Conservation (phyloP, 1,284 basidiomycete species). For the Mycena sp. region DNA sequence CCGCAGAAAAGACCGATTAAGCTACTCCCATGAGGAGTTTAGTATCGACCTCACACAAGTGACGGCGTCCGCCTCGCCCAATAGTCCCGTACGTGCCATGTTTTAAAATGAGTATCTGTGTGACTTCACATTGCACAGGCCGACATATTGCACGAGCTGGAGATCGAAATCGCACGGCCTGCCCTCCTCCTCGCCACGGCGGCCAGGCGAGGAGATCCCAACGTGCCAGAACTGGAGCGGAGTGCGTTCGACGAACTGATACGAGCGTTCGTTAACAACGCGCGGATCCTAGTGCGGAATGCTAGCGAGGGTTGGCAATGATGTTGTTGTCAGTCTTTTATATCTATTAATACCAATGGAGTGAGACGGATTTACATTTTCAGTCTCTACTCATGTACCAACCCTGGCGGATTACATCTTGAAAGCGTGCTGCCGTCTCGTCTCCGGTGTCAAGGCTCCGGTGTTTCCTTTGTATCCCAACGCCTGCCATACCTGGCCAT, state of each 20-base stretch:
- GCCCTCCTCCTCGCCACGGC: constrained; percentile 68
- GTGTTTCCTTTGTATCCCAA: too few species aligned
- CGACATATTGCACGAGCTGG: constrained; percentile 75
- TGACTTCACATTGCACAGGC: constrained; percentile 47
- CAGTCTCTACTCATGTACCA: too few species aligned
- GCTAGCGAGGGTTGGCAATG: constrained; percentile 40
- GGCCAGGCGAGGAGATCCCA: constrained; percentile 63
- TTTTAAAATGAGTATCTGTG: neutral
- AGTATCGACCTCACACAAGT: constrained; percentile 96
- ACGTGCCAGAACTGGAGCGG: constrained; percentile 67
- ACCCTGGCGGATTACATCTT: too few species aligned
- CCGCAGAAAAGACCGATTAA: constrained; percentile 90
- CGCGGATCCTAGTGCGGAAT: constrained; percentile 78
- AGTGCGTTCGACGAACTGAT: constrained; percentile 82
- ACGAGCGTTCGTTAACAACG: constrained; percentile 85
- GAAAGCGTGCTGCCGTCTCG: too few species aligned
- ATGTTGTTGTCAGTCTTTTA: neutral
- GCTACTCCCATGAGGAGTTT: constrained; percentile 93
- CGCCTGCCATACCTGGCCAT: too few species aligned
- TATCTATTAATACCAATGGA: neutral
- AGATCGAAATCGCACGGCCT: constrained; percentile 74
- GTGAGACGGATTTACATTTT: too few species aligned
- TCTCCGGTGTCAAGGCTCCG: too few species aligned
- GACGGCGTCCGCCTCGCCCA: constrained; percentile 57
- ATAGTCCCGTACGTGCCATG: constrained; percentile 55